These are phyloP conservation scores for Gossypium trilobum DNA, from an alignment of 441 rosid species.

Conservation along the genomic window DNA sequence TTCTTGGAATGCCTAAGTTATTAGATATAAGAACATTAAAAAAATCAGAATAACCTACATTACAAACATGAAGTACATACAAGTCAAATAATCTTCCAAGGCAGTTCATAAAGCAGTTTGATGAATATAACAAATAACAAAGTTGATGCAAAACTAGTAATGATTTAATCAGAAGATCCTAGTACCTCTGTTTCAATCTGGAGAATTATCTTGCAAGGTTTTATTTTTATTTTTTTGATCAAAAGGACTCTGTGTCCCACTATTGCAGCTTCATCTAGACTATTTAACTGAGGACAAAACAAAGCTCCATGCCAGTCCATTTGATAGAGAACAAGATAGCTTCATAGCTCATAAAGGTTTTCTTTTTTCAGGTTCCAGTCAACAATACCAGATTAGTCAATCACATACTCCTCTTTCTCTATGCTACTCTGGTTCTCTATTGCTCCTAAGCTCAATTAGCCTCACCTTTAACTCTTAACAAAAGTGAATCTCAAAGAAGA, in stretches of 20 bases:
- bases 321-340: background rate
- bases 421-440: background rate
- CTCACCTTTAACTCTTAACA: background rate
- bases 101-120: background rate
- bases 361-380: background rate
- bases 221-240: background rate
- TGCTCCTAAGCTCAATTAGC: background rate
- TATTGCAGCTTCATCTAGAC: background rate
- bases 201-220: background rate
- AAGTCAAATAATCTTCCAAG: background rate
- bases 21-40: slow-evolving; percentile 12
- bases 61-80: background rate
- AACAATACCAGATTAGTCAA: background rate
- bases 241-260: background rate
- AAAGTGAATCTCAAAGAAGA: background rate
- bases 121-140: background rate
- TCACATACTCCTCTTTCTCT: background rate
- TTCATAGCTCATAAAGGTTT: background rate
- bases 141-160: background rate
- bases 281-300: background rate
- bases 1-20: slow-evolving; percentile 67
- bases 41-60: background rate
- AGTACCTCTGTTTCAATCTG: background rate
- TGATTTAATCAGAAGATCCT: background rate
- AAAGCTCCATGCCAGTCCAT: background rate